These are phyloP conservation scores for Mytilinidion resinicola DNA, from an alignment of 495 filamentous ascomycete genomes.

Conservation along the genomic window DNA sequence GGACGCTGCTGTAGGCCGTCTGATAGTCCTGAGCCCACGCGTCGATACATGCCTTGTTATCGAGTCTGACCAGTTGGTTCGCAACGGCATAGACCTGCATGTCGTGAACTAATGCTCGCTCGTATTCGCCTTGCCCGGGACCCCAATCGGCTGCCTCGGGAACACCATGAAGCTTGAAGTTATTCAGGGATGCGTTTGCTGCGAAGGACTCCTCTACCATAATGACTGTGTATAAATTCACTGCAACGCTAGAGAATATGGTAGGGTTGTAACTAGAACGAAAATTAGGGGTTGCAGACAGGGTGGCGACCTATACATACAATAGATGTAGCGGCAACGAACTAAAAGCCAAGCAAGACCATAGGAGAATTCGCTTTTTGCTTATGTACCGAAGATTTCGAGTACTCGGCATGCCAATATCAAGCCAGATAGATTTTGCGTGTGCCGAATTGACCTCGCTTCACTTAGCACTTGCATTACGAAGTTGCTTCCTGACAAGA, in stretches of 20 bases:
- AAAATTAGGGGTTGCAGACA: background rate
- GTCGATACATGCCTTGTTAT: too few relatives aligned
- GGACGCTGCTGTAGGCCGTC: too few relatives aligned
- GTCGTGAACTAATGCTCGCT: too few relatives aligned
- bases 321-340: conserved; percentile 16
- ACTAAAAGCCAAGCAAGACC: conserved; percentile 14
- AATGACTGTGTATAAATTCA: too few relatives aligned
- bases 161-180: background rate
- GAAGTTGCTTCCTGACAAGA: too few relatives aligned
- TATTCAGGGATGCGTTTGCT: conserved; percentile 19
- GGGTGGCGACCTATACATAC: background rate
- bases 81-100: too few relatives aligned
- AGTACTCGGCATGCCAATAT: conserved; percentile 21
- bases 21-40: too few relatives aligned
- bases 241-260: conserved; percentile 26
- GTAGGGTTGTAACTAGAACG: conserved; percentile 39
- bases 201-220: conserved; percentile 28
- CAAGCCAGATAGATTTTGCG: conserved; percentile 10
- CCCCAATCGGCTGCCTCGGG: too few relatives aligned
- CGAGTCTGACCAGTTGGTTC: too few relatives aligned
- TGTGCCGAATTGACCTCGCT: conserved; percentile 12
- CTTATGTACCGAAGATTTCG: conserved; percentile 13
- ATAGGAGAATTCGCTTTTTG: background rate
- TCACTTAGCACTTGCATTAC: too few relatives aligned
- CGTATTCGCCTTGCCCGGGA: too few relatives aligned